Conservation (phyloP, 1,139 yeast species). For the Hemisphaericaspora xylanilytica region DNA sequence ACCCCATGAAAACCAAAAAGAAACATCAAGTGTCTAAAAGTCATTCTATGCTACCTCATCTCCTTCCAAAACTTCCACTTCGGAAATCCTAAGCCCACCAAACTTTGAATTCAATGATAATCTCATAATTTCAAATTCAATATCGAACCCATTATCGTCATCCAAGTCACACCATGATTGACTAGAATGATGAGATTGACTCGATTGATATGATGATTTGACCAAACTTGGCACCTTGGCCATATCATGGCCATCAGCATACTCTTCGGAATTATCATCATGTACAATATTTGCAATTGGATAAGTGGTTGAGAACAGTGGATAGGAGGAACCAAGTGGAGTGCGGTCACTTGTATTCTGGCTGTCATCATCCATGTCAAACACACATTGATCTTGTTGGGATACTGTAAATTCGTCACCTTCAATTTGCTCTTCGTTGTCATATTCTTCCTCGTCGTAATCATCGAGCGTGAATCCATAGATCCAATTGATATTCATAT, state of each 20-base stretch:
- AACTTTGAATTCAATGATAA: conserved; percentile 4
- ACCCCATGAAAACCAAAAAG: no score
- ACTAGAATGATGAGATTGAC: conserved; percentile 17
- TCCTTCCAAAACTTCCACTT: conserved; percentile 9
- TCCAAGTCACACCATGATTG: conserved; percentile 39
- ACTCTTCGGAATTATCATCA: neutral
- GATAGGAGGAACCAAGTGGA: neutral
- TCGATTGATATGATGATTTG: conserved; percentile 24
- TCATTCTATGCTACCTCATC: conserved; percentile 1
- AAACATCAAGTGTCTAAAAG: no score
- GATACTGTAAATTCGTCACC: neutral
- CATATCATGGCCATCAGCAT: conserved; percentile 1
- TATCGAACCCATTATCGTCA: conserved; percentile 21
- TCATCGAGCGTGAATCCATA: conserved; percentile 35
- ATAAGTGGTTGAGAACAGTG: neutral
- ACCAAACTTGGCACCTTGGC: conserved; percentile 26
- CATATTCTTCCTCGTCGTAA: conserved; percentile 16
- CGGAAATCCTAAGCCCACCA: conserved; percentile 7
- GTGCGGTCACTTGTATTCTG: conserved; percentile 11
- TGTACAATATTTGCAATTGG: conserved; percentile 1
- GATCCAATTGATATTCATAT: conserved; percentile 29
- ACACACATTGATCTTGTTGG: conserved; percentile 17
- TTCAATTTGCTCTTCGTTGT: conserved; percentile 5
- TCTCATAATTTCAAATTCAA: conserved; percentile 9
- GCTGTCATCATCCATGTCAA: conserved; percentile 32